Base-by-base conservation (phyloP, 805 yeast species). In the Saccharomycopsis babjevae region DNA sequence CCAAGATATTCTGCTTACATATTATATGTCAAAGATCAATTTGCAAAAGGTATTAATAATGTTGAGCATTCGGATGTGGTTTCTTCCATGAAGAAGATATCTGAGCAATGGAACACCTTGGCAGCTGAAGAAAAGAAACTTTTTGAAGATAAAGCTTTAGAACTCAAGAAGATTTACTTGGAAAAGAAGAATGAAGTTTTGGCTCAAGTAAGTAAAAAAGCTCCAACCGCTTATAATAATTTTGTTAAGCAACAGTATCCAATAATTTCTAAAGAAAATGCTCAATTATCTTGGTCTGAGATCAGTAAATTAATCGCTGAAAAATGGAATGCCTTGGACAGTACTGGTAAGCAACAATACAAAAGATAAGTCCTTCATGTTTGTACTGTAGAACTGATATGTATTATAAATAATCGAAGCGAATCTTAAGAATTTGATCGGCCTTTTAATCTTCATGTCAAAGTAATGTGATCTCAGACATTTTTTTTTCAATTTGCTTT, bases 161-260 rank as follows among this genome's bases (percentile, higher is more conserved):
- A 50, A 34, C 38, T 59, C 11, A 36, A 25, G 18, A 52, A 61
- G 32, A 56, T 18, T 16, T 61, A 61, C 28, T 28, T 30, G 30
- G 60, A 55, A 20, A 61, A 61, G 59, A 62, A 57, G 34, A 54
- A 34, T 5, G 58, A 59, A 54, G 20, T 55, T 16, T 56, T 57
- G 20, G n/a, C 20, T n/a, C 36, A 56, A 20, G 32, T n/a, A 18
- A 34, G n/a, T 16, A 43, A 43, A n/a, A 58, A 52, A 22, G 36
- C 52, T 7, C 28, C 28, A 7, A 56, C 25, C 7, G 30, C 20
- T n/a, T 59, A 50, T 18, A 30, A 50, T n/a, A 32, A 18, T 11
- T 61, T 61, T 30, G 46, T 54, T 34, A 57, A 60, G 22, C 55
- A 50, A 30, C 54, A 36, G 10, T 43, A 42, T 34, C 38, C 38